These are phyloP conservation scores for Aspergillus ibericus DNA, from an alignment of 2,329 filamentous ascomycete genomes.

Conservation along the genomic window DNA sequence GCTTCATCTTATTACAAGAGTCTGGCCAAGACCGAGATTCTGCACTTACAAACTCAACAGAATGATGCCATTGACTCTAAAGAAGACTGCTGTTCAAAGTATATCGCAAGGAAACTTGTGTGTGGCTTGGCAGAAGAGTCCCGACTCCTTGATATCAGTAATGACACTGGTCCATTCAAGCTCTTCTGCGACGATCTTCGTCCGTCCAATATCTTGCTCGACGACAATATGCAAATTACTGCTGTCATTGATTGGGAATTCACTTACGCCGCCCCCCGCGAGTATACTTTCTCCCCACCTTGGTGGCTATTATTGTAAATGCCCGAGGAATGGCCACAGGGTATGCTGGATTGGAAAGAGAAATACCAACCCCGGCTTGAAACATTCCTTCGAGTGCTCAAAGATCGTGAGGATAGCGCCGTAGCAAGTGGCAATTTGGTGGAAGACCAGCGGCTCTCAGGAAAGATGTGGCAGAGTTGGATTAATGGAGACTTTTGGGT, in stretches of 20 bases:
- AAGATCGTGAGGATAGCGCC: not conserved
- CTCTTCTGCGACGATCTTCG: slow-evolving; percentile 34
- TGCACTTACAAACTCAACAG: slow-evolving; percentile 28
- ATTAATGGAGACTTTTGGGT: not conserved
- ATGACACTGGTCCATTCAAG: slow-evolving; percentile 27
- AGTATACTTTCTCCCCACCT: not conserved
- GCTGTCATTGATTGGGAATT: slow-evolving; percentile 33
- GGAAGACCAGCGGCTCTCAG: not conserved
- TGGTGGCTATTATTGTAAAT: slow-evolving; percentile 30
- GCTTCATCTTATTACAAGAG: slow-evolving; percentile 29
- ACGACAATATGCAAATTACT: slow-evolving; percentile 18
- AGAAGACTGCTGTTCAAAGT: slow-evolving; percentile 28
- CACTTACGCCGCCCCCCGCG: slow-evolving; percentile 22
- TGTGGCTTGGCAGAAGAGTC: slow-evolving; percentile 14
- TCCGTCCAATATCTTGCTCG: slow-evolving; percentile 28
- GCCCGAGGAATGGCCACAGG: slow-evolving; percentile 26
- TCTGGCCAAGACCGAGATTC: slow-evolving; percentile 26
- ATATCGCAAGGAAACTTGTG: slow-evolving; percentile 27
- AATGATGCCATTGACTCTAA: slow-evolving; percentile 28
- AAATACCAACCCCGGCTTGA: not conserved
- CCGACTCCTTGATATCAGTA: slow-evolving; percentile 16
- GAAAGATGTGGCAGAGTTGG: not conserved
- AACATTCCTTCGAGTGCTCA: not conserved
- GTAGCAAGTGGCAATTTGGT: not conserved
- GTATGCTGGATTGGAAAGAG: not conserved